Evolutionary conservation across 2,329 filamentous ascomycete species (phyloP).

Genomic region (Fusarium poae): DNA sequence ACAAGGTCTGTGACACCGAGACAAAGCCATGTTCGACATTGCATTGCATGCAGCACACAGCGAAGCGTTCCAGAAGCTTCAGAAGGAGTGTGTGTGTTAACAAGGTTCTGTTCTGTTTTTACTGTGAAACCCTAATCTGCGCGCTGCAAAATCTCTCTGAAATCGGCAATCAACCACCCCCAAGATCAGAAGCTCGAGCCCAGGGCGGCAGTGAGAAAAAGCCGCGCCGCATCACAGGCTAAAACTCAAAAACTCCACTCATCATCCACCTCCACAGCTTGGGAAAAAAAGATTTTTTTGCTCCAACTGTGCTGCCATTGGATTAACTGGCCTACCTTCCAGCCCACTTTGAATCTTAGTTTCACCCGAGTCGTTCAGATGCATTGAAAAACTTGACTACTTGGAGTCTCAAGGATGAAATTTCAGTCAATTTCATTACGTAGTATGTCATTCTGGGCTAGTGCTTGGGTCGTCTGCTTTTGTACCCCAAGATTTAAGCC

Average conservation of each 20-base stretch:
- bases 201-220: conserved; percentile 33
- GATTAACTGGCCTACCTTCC: conserved; percentile 3
- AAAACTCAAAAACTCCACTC: conserved; percentile 34
- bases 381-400: conserved; percentile 1
- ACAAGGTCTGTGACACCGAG: conserved; percentile 13
- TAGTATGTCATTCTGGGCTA: background rate
- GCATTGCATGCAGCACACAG: background rate
- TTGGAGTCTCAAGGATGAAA: background rate
- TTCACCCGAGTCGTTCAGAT: conserved; percentile 28
- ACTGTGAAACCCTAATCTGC: conserved; percentile 9
- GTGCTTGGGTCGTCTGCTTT: background rate
- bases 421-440: background rate
- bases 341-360: conserved; percentile 25
- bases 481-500: background rate
- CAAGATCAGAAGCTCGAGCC: conserved; percentile 29
- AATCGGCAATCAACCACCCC: conserved; percentile 19
- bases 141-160: background rate
- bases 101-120: background rate
- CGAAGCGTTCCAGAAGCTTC: conserved; percentile 24
- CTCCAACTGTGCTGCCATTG: conserved; percentile 31
- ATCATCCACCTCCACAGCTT: conserved; percentile 35
- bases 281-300: conserved; percentile 38
- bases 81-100: conserved; percentile 2
- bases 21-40: conserved; percentile 5
- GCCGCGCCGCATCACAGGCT: conserved; percentile 27